Evolutionary conservation across 2,329 filamentous ascomycete species (phyloP).

Genomic region (Cyphellophora europaea): DNA sequence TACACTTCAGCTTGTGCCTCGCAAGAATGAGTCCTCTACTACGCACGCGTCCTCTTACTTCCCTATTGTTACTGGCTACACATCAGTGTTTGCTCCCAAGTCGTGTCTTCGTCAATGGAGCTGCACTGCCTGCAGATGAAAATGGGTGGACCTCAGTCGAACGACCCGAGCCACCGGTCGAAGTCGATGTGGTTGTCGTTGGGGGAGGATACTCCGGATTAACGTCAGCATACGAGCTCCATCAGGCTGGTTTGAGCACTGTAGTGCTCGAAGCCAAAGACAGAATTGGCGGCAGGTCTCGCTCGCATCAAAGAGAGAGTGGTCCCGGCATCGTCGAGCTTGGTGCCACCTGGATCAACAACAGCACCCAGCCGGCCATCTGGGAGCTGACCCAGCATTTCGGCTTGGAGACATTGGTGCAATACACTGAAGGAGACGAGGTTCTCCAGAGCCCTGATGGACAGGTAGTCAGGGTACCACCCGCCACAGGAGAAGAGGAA

Average conservation of each 20-base stretch:
- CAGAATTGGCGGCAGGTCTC: conserved; percentile 44
- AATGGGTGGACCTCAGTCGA: too few species aligned
- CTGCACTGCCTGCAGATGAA: too few species aligned
- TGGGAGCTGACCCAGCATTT: conserved; percentile 24
- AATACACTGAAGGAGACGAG: conserved; percentile 36
- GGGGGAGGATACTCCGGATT: conserved; percentile 35
- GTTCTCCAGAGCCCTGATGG: conserved; percentile 33
- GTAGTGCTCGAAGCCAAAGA: conserved; percentile 40
- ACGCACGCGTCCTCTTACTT: too few species aligned
- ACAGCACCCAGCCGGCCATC: conserved; percentile 41
- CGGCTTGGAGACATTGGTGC: conserved; percentile 35
- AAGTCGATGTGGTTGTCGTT: conserved; percentile 29
- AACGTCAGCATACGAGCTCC: conserved; percentile 26
- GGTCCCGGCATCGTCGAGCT: conserved; percentile 34
- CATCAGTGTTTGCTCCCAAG: conserved; percentile 5
- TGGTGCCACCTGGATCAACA: conserved; percentile 53
- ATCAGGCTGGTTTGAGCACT: conserved; percentile 27
- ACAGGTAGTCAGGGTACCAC: conserved; percentile 4
- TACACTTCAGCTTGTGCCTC: too few species aligned
- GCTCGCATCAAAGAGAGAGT: conserved; percentile 25
- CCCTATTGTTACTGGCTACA: too few species aligned
- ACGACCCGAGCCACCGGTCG: conserved; percentile 5
- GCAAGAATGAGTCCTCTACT: too few species aligned
- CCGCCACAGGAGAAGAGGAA: conserved; percentile 7
- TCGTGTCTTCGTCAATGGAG: too few species aligned